Conservation (phyloP, 1,139 yeast species). For the Maudiozyma humilis region DNA sequence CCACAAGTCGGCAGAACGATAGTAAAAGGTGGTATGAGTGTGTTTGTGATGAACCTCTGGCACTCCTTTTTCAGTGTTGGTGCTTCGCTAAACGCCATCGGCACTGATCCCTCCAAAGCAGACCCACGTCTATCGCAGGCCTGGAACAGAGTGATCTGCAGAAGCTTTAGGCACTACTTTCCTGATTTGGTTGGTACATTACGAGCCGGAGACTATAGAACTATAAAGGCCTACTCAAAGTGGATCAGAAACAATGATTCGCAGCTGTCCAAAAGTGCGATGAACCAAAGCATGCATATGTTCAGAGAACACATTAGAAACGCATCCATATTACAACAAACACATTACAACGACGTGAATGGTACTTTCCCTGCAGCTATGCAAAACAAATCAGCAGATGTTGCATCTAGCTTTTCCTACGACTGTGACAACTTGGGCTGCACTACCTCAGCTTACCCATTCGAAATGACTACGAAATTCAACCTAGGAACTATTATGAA, state of each 20-base stretch:
- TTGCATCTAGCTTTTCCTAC: not conserved
- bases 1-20: slow-evolving; percentile 19
- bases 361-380: too few species aligned
- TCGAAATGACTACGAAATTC: not conserved
- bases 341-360: too few species aligned
- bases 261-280: not conserved
- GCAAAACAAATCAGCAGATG: not conserved
- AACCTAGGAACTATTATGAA: not conserved
- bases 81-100: not conserved
- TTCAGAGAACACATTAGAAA: not conserved
- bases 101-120: not conserved
- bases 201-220: slow-evolving; percentile 21
- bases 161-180: slow-evolving; percentile 23
- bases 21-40: slow-evolving; percentile 18
- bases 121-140: slow-evolving; percentile 13
- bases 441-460: not conserved
- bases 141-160: slow-evolving; percentile 29
- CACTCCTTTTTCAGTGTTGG: slow-evolving; percentile 11
- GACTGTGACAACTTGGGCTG: not conserved
- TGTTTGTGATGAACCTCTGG: slow-evolving; percentile 21
- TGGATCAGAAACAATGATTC: slow-evolving; percentile 2
- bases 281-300: not conserved
- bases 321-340: not conserved
- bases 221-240: slow-evolving; percentile 14
- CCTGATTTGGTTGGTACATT: slow-evolving; percentile 25